Conservation (phyloP, 2,329 filamentous ascomycete species). For the Penicillium olsonii region DNA sequence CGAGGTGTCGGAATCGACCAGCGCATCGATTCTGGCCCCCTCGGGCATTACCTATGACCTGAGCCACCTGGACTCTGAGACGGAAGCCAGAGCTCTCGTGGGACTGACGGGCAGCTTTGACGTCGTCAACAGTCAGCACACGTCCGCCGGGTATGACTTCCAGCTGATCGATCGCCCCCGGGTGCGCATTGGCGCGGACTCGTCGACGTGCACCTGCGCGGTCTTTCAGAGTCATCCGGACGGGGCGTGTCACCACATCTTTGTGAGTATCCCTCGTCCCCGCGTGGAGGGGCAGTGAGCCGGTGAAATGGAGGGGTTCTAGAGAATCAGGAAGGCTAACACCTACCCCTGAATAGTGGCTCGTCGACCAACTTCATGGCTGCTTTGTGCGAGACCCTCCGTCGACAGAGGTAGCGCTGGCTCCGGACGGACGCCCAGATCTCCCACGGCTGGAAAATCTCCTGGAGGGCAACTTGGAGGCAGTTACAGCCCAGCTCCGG, state of each 20-base stretch:
- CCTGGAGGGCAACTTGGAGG: constrained; percentile 34
- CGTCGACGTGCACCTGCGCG: constrained; percentile 39
- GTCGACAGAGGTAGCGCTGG: constrained; percentile 31
- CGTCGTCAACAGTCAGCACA: constrained; percentile 36
- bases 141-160: constrained; percentile 38
- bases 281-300: background rate
- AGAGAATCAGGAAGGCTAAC: background rate
- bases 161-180: constrained; percentile 38
- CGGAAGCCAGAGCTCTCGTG: constrained; percentile 34
- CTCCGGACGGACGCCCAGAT: constrained; percentile 33
- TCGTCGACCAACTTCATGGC: constrained; percentile 43
- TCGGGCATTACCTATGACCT: constrained; percentile 42
- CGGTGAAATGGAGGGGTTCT: background rate
- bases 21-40: constrained; percentile 27
- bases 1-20: constrained; percentile 20
- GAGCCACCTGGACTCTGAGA: constrained; percentile 30
- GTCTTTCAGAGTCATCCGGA: constrained; percentile 32
- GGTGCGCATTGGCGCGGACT: constrained; percentile 33
- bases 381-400: constrained; percentile 33
- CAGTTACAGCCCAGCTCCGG: constrained; percentile 32
- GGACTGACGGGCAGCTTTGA: constrained; percentile 37
- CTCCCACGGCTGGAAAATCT: constrained; percentile 35
- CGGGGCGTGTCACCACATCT: constrained; percentile 45
- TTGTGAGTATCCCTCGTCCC: constrained; percentile 35
- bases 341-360: constrained; percentile 35